Conservation (phyloP, 179 eudicot genomes). For the Spergularia azorica region DNA sequence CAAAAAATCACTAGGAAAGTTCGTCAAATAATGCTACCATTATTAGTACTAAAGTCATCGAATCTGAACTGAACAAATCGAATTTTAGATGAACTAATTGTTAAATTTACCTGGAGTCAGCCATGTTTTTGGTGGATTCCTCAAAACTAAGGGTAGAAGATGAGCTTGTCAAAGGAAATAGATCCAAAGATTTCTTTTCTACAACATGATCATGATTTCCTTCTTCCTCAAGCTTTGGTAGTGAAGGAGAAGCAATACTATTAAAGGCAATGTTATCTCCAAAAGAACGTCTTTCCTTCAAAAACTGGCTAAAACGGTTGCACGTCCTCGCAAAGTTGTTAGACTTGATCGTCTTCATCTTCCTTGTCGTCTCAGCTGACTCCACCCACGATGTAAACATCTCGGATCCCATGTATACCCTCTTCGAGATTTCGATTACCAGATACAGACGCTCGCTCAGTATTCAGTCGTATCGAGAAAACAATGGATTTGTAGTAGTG, state of each 20-base stretch:
- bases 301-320: conserved; percentile 52
- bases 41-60: too few relatives aligned
- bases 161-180: conserved; percentile 26
- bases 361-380: neutral
- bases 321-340: conserved; percentile 49
- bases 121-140: too few relatives aligned
- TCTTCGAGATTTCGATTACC: conserved; percentile 8
- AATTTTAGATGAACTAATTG: too few relatives aligned
- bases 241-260: too few relatives aligned
- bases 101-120: neutral
- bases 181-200: conserved; percentile 18
- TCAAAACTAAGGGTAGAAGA: neutral
- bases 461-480: too few relatives aligned
- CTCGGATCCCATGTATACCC: conserved; percentile 9
- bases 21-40: too few relatives aligned
- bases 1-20: too few relatives aligned
- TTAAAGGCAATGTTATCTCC: conserved; percentile 31
- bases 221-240: neutral
- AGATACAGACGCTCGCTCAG: too few relatives aligned
- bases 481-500: neutral
- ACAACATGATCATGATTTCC: neutral
- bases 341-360: conserved; percentile 37
- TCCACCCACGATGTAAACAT: conserved; percentile 1
- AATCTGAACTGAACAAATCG: too few relatives aligned
- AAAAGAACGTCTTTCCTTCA: conserved; percentile 54